Evolutionary conservation across 495 filamentous ascomycete genomes (phyloP), one percentile per base, ranked within the genome.

Genomic region (Mytilinidion resinicola): DNA sequence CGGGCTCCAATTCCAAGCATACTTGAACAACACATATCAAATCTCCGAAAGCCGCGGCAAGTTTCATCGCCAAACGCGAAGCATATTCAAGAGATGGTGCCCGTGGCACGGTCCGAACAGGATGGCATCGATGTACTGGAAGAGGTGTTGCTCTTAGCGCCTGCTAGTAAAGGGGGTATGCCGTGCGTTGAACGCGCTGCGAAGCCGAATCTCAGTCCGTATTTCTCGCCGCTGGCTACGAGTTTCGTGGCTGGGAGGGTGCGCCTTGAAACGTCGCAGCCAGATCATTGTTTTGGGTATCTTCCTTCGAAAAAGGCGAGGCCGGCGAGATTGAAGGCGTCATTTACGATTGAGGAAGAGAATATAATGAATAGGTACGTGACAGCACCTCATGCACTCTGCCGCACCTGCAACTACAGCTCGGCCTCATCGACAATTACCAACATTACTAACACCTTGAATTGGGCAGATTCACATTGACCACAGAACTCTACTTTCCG

Each of bases 401-500:
- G 42, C 52, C 52, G 42, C 42, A 46, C 42, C 42, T 46, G 15
- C 42, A 46, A 46, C 15, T 46, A 46, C 20, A 17, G 42, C 42
- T 46, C 15, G 15, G 42, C 35, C 30, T 55, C 36, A 43, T 55
- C 35, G 19, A 55, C 52, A 41, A 41, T 55, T 19, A 55, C 20
- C 12, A 55, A 55, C 52, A 15, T 55, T 42, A 30, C 52, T 55
- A 55, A 43, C 52, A 38, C 33, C 36, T 55, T 41, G 35, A 55
- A 36, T 55, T 55, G 36, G 37, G 52, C 52, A 55, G 52, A 55
- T 55, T 55, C 52, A 43, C 52, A 15, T 55, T 55, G 35, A 55
- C 52, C 36, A 55, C 52, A 43, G 52, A 55, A 55, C 53, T 55
- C 43, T 44, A 44, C 43, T 55, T 55, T 20, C 53, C 53, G 14